A percentile compares a stretch with the other conserved stretches of the same genome.
Conservation (phyloP, 176 grass and related monocot species). For the Oryza officinalis region DNA sequence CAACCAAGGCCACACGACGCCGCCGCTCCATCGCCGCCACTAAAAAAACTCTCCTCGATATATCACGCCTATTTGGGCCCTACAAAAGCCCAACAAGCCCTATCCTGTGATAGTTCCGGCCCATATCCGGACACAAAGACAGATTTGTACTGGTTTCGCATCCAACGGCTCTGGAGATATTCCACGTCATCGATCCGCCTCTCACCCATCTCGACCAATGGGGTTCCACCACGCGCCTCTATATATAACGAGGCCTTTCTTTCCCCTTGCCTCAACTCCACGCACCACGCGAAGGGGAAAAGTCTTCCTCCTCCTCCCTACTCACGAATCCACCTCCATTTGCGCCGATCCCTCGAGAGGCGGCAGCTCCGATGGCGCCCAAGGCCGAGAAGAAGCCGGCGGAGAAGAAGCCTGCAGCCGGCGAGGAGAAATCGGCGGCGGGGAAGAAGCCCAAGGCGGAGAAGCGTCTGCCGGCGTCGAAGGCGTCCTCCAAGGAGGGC, state of each 20-base stretch:
- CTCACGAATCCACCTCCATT: background rate
- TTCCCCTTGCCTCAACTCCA: background rate
- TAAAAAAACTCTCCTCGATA: no score
- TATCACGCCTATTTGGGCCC: no score
- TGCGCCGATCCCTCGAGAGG: background rate
- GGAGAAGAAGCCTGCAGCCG: constrained; percentile 47
- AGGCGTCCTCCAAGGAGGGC: constrained; percentile 48
- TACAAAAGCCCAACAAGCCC: background rate
- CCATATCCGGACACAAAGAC: no score
- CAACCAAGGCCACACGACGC: constrained; percentile 45
- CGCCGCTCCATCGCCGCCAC: constrained; percentile 14
- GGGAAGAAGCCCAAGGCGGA: constrained; percentile 70
- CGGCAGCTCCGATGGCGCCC: constrained; percentile 39
- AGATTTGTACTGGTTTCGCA: background rate
- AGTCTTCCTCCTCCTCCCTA: background rate
- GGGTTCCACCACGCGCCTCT: background rate
- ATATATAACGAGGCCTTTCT: background rate
- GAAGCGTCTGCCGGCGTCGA: constrained; percentile 52
- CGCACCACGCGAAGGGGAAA: background rate
- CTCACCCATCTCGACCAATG: constrained; percentile 24
- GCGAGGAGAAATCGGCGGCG: constrained; percentile 36
- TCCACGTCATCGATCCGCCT: constrained; percentile 37
- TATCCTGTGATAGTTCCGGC: no score
- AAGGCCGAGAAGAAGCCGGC: constrained; percentile 62
- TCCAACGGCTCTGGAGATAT: background rate